phyloP scores from a whole-genome alignment of 495 filamentous ascomycete species.

The Aspergillus olivimuriae region DNA sequence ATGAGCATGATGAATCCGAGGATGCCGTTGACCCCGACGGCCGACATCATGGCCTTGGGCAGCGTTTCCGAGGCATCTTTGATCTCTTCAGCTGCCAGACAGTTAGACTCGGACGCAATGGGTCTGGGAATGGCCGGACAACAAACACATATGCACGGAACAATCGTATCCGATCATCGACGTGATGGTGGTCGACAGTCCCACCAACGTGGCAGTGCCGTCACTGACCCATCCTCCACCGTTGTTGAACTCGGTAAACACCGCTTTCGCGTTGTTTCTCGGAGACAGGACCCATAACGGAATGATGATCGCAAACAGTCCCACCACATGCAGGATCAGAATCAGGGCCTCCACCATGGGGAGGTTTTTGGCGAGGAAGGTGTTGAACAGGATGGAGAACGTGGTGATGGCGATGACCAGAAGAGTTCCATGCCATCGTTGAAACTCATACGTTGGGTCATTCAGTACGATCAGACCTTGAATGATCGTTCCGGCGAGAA shows the following conservation, averaged over 20 bases:
- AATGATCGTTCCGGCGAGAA: conserved; percentile 51
- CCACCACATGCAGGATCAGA: conserved; percentile 54
- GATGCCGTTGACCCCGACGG: conserved; percentile 42
- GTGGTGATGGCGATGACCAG: conserved; percentile 46
- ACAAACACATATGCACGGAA: conserved; percentile 49
- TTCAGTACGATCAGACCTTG: conserved; percentile 54
- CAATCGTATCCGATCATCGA: conserved; percentile 52
- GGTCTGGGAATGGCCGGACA: not conserved
- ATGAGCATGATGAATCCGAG: conserved; percentile 47
- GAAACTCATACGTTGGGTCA: conserved; percentile 34
- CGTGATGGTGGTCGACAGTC: conserved; percentile 45
- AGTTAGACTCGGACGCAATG: not conserved
- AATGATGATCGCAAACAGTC: conserved; percentile 57
- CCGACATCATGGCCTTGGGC: conserved; percentile 48
- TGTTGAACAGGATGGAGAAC: conserved; percentile 51
- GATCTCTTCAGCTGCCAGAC: conserved; percentile 46
- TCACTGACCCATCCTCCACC: conserved; percentile 49
- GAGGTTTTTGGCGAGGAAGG: conserved; percentile 42
- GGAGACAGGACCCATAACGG: conserved; percentile 50
- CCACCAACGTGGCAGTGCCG: conserved; percentile 49
- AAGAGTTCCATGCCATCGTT: conserved; percentile 57
- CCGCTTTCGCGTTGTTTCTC: conserved; percentile 34
- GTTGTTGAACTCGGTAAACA: conserved; percentile 50
- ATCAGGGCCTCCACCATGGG: conserved; percentile 53
- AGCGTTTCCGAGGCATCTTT: conserved; percentile 49